phyloP scores from a whole-genome alignment of 805 yeast genomes.

The Candida patagonica region DNA sequence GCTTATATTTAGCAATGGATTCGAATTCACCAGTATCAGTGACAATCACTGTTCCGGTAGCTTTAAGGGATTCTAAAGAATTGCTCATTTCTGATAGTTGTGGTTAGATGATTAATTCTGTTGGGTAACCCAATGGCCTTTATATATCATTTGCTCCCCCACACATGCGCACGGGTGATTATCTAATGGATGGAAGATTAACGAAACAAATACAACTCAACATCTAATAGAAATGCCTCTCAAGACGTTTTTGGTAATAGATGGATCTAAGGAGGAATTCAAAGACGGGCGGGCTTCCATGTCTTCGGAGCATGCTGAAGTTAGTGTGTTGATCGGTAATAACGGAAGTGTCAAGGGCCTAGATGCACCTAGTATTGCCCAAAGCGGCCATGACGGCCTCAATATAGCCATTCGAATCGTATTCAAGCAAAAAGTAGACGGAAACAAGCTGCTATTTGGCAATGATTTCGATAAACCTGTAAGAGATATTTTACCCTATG shows the following conservation, averaged over 20 bases:
- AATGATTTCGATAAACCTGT: slow-evolving; percentile 59
- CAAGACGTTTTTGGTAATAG: too few relatives aligned
- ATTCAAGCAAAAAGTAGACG: slow-evolving; percentile 37
- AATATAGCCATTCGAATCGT: slow-evolving; percentile 34
- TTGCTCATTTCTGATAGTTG: too few relatives aligned
- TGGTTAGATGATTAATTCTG: too few relatives aligned
- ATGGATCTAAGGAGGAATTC: too few relatives aligned
- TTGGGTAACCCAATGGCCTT: too few relatives aligned
- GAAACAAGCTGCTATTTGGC: slow-evolving; percentile 53
- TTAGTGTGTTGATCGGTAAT: background rate
- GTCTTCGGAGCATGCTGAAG: background rate
- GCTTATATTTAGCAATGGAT: slow-evolving; percentile 93
- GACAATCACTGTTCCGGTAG: slow-evolving; percentile 92
- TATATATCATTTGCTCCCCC: too few relatives aligned
- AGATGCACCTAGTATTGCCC: background rate
- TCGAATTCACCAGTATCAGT: slow-evolving; percentile 99
- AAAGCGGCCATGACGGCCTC: slow-evolving; percentile 18
- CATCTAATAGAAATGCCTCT: too few relatives aligned
- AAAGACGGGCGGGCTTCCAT: background rate
- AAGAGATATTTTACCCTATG: slow-evolving; percentile 47
- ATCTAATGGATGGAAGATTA: too few relatives aligned
- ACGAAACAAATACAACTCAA: too few relatives aligned
- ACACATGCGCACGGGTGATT: too few relatives aligned
- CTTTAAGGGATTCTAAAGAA: slow-evolving; percentile 88
- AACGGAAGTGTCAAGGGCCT: background rate